A percentile compares a stretch with the other conserved stretches of the same genome.
These are phyloP conservation scores for Taiozyma onychis DNA, from an alignment of 1,139 yeast genomes.

Conservation along the genomic window DNA sequence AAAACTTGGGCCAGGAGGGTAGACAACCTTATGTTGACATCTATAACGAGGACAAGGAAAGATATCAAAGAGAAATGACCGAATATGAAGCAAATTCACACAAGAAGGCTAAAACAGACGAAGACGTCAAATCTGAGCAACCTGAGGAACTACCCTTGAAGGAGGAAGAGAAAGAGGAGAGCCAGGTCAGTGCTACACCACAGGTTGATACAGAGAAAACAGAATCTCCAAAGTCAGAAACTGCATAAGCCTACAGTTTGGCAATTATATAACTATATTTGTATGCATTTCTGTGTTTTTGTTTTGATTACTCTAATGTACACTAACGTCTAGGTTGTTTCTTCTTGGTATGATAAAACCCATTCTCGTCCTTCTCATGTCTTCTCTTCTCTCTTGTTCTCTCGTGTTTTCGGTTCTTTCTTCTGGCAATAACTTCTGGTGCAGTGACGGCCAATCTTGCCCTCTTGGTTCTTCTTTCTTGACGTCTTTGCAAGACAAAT, in stretches of 20 bases:
- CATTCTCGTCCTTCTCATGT: constrained; percentile 69
- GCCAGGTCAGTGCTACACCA: neutral
- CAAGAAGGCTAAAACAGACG: constrained; percentile 3
- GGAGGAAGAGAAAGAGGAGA: constrained; percentile 1
- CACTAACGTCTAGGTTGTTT: constrained; percentile 25
- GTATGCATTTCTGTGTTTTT: neutral
- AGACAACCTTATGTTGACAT: constrained; percentile 71
- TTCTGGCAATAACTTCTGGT: constrained; percentile 76
- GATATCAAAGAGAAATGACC: constrained; percentile 71
- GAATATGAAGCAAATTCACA: constrained; percentile 38
- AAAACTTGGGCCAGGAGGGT: constrained; percentile 60
- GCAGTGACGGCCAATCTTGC: constrained; percentile 73
- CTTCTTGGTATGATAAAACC: constrained; percentile 63
- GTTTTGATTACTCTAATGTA: neutral
- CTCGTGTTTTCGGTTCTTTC: constrained; percentile 71
- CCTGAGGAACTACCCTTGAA: constrained; percentile 4
- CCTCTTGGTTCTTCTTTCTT: constrained; percentile 69
- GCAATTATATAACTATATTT: too few species aligned
- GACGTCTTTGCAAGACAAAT: constrained; percentile 54
- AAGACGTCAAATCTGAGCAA: constrained; percentile 3
- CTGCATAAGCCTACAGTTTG: neutral
- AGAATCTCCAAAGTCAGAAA: neutral
- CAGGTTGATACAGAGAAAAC: neutral
- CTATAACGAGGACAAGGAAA: constrained; percentile 73
- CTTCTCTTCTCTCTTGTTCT: constrained; percentile 73